A percentile compares a stretch with the other conserved stretches of the same genome.
Evolutionary conservation across 2,329 filamentous ascomycete species (phyloP).

Genomic region (Zymoseptoria ardabiliae): DNA sequence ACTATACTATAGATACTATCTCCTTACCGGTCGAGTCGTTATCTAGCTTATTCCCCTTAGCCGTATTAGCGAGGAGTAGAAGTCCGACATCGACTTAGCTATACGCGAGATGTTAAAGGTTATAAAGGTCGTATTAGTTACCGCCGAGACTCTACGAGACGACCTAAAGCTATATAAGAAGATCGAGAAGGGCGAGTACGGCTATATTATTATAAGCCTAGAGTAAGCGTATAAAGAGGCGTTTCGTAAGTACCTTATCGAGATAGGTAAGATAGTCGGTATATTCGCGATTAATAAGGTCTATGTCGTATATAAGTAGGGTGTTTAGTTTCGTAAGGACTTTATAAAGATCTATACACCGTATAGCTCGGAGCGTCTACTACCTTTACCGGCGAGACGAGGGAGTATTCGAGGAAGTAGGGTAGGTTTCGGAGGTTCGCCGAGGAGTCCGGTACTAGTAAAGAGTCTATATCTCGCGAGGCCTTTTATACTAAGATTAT

Average conservation of each 20-base stretch:
- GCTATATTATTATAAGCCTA: not conserved
- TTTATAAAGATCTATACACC: not conserved
- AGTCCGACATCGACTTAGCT: not conserved
- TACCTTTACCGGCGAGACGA: not conserved
- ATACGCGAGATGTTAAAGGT: not conserved
- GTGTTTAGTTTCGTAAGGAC: not conserved
- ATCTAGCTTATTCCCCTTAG: not conserved
- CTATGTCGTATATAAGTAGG: not conserved
- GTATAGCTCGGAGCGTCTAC: not conserved
- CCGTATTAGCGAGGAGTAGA: not conserved
- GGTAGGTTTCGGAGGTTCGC: constrained; percentile 11
- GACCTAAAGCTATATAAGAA: not conserved
- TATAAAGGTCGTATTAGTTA: not conserved
- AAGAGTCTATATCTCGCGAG: not conserved
- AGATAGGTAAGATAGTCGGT: not conserved
- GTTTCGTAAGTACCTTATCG: not conserved
- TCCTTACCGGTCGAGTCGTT: not conserved
- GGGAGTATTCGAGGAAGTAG: not conserved
- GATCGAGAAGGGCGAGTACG: not conserved
- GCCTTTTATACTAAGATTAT: not conserved
- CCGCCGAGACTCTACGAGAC: not conserved
- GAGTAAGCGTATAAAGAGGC: not conserved
- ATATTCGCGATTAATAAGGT: not conserved
- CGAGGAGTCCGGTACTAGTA: constrained; percentile 31
- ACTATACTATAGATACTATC: not conserved